Base-by-base conservation (phyloP, 2,329 filamentous ascomycete genomes). In the Alternaria arbusti region DNA sequence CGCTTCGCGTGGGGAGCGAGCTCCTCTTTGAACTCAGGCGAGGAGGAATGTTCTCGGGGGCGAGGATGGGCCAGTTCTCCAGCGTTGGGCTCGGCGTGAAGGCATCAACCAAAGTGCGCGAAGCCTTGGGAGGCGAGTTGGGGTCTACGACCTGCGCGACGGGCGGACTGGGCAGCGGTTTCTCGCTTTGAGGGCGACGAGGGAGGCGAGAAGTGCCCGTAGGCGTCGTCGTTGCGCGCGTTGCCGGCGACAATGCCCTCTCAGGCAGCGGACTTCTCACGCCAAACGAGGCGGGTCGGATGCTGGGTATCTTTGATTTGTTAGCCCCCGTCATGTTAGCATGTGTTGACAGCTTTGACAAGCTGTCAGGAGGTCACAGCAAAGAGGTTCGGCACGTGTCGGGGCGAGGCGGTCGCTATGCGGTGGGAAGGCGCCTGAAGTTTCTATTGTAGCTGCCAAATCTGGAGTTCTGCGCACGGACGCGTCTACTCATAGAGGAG, bases 101-200 rank as follows among this genome's bases (percentile, higher is more conserved):
- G 13, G 81, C 81, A 58, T 82, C 81, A 6, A 83, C 64, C 20
- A 83, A 71, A 3, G 77, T 79, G 15, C 79, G 78, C 26, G 74
- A 71, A 30, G 78, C 73, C 63, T 79, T 81, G 8, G 68, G 70
- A 4, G 80, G 80, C 54, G 76, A 80, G 20, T 67, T 51, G 4
- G 69, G 66, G 36, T 76, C 68, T 10, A 72, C 57, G 5, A 81
- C 28, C 13, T 78, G 74, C 23, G 71, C 76, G 12, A 80, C 58
- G 3, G 81, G 81, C 10, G 77, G 76, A 44, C 78, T 76, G 9
- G 81, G 81, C 5, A 83, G 70, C n/a, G 79, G 76, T 65, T 83
- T 83, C 32, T 81, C 65, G 25, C 64, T 69, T 5, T 63, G 54
- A 26, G 64, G 61, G 44, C 66, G 73, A 47, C 74, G 75, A 36